These are phyloP conservation scores for Piper longum DNA, from an alignment of 164 flowering plant species.

Conservation along the genomic window DNA sequence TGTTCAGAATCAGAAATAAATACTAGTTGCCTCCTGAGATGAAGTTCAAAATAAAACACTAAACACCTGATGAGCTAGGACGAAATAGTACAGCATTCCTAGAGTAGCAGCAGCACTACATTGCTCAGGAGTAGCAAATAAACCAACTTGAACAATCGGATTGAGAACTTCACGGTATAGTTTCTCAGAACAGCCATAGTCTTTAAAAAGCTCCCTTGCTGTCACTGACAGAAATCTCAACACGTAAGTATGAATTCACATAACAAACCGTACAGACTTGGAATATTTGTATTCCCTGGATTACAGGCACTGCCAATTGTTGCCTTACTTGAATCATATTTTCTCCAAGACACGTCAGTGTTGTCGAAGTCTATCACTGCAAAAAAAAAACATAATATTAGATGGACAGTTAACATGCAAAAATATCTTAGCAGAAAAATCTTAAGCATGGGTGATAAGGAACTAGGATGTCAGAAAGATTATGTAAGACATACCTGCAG, in stretches of 20 bases:
- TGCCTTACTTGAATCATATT: slow-evolving; percentile 44
- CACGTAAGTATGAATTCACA: not conserved
- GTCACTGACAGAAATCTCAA: slow-evolving; percentile 27
- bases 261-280: not conserved
- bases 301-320: not conserved
- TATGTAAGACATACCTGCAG: slow-evolving; percentile 30
- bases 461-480: not conserved
- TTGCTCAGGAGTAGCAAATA: slow-evolving; percentile 54
- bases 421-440: not conserved
- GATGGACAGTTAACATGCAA: not conserved
- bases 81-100: slow-evolving; percentile 33
- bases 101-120: slow-evolving; percentile 59
- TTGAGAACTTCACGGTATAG: slow-evolving; percentile 29
- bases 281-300: not conserved
- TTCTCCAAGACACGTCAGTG: slow-evolving; percentile 57
- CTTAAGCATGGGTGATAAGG: not conserved
- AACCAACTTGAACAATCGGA: slow-evolving; percentile 48
- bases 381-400: not conserved
- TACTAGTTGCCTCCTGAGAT: not conserved
- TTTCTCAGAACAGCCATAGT: slow-evolving; percentile 49
- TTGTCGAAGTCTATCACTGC: slow-evolving; percentile 62
- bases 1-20: not conserved
- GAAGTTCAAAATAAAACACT: not conserved
- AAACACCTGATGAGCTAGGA: slow-evolving; percentile 51
- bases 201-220: slow-evolving; percentile 66